Evolutionary conservation across 805 yeast genomes (phyloP), one percentile per base, ranked within the genome.

Genomic region (Blastobotrys peoriensis): DNA sequence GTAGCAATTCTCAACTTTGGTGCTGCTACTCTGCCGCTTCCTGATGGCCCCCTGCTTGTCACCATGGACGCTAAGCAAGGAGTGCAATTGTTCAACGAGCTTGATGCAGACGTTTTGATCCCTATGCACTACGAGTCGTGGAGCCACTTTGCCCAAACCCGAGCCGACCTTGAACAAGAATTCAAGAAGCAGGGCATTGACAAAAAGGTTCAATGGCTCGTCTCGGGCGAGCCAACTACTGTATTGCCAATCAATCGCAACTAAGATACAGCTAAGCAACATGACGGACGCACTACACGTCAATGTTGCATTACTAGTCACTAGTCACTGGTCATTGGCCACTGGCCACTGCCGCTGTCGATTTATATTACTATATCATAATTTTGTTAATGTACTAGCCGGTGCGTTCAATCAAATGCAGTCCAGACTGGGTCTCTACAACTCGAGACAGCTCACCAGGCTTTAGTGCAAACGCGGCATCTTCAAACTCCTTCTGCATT

Each of bases 401-500:
- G 1, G 89, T 83, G 62, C 98, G 75, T 65, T 83, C 83, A 57
- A 93, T 80, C 50, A 93, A 62, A 59, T 93, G 98, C 40, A 87
- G 80, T 18, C 98, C 98, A 54, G 94, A 83, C 57, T 83, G 94
- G 15, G 89, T 78, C 65, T 88, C 97, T 13, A 93, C 84, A 21
- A 88, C 76, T 36, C 78, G 84, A 58, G 93, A 82, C 37, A 84
- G 63, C 60, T 89, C 93, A 17, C 96, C 96, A 17, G 87, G 81
- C 52, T 85, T 78, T 52, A 93, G 69, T 3, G 67, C 80, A 62
- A 84, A 91, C 1, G 96, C 81, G 2, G 93, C 95, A 48, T 80
- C 80, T 64, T 93, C 98, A 59, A 93, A 93, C 47, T 83, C 68
- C 28, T 96, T 96, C 64, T 93, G 98, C 98, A 93, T 93, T 56